phyloP scores from a whole-genome alignment of 2,329 filamentous ascomycete genomes.

The Cladophialophora psammophila region DNA sequence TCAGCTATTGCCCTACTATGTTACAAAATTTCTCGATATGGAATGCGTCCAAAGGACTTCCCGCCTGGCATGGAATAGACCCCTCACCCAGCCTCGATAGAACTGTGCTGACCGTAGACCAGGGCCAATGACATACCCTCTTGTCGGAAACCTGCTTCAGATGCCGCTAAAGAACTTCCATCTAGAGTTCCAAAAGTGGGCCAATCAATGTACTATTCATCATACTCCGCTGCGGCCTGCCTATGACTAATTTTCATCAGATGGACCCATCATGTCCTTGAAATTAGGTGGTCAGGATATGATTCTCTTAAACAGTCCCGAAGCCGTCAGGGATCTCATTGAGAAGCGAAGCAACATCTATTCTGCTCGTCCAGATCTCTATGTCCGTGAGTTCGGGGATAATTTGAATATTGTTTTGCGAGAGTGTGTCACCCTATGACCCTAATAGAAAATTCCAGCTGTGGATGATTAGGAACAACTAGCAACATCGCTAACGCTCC shows the following conservation, averaged over 20 bases:
- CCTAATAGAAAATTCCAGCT: too few relatives aligned
- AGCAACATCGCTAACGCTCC: not conserved
- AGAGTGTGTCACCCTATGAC: too few relatives aligned
- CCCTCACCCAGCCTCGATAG: not conserved
- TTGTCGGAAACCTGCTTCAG: constrained; percentile 13
- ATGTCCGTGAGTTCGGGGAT: constrained; percentile 13
- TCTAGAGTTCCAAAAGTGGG: constrained; percentile 15
- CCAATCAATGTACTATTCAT: constrained; percentile 5
- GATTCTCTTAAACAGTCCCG: constrained; percentile 1
- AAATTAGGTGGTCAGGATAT: constrained; percentile 9
- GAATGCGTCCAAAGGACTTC: constrained; percentile 10
- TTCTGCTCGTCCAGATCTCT: constrained; percentile 11
- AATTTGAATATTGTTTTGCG: constrained; percentile 12
- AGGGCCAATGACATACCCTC: constrained; percentile 7
- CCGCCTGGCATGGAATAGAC: constrained; percentile 10
- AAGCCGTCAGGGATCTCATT: constrained; percentile 18
- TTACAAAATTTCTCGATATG: constrained; percentile 5
- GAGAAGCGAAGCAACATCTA: constrained; percentile 15
- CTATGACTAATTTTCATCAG: constrained; percentile 6
- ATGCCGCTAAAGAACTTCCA: constrained; percentile 2
- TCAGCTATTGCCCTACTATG: not conserved
- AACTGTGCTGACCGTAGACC: not conserved
- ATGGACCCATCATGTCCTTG: constrained; percentile 15
- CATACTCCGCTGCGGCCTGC: not conserved
- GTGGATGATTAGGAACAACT: too few relatives aligned